Evolutionary conservation across 805 yeast genomes (phyloP).

Genomic region (Hanseniaspora singularis): DNA sequence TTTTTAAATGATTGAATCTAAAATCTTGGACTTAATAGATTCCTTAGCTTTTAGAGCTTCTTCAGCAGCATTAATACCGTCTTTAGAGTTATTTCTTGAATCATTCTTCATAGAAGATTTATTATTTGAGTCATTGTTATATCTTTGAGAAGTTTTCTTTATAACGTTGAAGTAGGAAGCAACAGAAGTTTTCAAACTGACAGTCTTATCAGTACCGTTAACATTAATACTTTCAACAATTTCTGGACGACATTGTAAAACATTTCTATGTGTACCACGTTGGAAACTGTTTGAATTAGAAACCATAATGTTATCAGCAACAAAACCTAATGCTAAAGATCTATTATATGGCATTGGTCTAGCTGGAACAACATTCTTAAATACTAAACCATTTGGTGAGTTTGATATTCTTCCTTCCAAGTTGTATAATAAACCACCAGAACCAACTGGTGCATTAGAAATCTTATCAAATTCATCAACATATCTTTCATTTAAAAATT

Average conservation of each 20-base stretch:
- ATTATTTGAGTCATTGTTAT: not conserved
- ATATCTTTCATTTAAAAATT: slow-evolving; percentile 29
- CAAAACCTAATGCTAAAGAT: slow-evolving; percentile 32
- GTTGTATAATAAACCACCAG: slow-evolving; percentile 64
- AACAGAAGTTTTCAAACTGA: slow-evolving; percentile 7
- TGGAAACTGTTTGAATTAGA: slow-evolving; percentile 28
- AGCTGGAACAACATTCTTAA: slow-evolving; percentile 51
- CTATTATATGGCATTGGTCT: slow-evolving; percentile 40
- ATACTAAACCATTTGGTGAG: slow-evolving; percentile 57
- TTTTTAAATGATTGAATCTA: slow-evolving; percentile 6
- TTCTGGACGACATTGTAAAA: slow-evolving; percentile 27
- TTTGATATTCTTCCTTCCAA: slow-evolving; percentile 56
- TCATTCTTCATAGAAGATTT: not conserved
- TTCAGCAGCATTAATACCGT: slow-evolving; percentile 9
- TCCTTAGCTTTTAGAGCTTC: slow-evolving; percentile 16
- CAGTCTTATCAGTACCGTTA: not conserved
- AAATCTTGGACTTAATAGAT: slow-evolving; percentile 17
- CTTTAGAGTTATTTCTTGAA: not conserved
- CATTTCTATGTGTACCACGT: slow-evolving; percentile 25
- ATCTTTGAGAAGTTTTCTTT: slow-evolving; percentile 1
- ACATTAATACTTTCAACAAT: slow-evolving; percentile 5
- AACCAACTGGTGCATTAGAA: slow-evolving; percentile 37
- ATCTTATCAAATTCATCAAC: slow-evolving; percentile 16
- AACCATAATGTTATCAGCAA: slow-evolving; percentile 50
- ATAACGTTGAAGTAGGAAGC: not conserved